phyloP scores from a whole-genome alignment of 1,139 yeast species.

The Sugiyamaella neomexicana region DNA sequence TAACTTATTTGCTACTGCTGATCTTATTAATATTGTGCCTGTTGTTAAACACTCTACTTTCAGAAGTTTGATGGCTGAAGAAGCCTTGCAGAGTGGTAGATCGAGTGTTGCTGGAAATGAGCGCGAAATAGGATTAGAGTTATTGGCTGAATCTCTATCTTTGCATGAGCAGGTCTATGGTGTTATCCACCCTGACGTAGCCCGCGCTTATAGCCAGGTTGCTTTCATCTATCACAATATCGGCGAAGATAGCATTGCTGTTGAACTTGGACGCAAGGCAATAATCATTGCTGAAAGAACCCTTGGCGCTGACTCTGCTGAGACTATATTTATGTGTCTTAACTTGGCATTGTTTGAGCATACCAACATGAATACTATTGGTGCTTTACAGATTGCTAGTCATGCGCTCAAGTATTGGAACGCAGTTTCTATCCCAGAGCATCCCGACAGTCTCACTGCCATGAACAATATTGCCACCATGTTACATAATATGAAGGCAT shows the following conservation, averaged over 20 bases:
- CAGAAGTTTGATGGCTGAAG: slow-evolving; percentile 69
- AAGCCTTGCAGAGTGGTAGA: slow-evolving; percentile 62
- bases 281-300: slow-evolving; percentile 75
- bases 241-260: slow-evolving; percentile 59
- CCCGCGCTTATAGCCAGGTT: slow-evolving; percentile 62
- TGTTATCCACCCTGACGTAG: slow-evolving; percentile 73
- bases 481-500: slow-evolving; percentile 55
- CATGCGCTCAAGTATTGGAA: slow-evolving; percentile 63
- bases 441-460: slow-evolving; percentile 70
- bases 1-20: slow-evolving; percentile 42
- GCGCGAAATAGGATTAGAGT: slow-evolving; percentile 39
- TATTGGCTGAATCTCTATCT: slow-evolving; percentile 68
- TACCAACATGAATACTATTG: slow-evolving; percentile 56
- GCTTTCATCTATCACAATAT: slow-evolving; percentile 69
- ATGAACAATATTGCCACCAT: slow-evolving; percentile 62
- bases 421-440: slow-evolving; percentile 54
- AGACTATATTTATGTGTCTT: slow-evolving; percentile 68
- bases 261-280: slow-evolving; percentile 69
- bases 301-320: slow-evolving; percentile 76
- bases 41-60: slow-evolving; percentile 68
- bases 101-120: slow-evolving; percentile 37
- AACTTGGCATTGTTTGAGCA: slow-evolving; percentile 76
- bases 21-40: slow-evolving; percentile 71
- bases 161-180: slow-evolving; percentile 87
- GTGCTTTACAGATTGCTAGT: slow-evolving; percentile 62